A percentile compares a stretch with the other conserved stretches of the same genome.
Conservation (phyloP, 352 stramenopile genomes). For the Phytophthora sp. region DNA sequence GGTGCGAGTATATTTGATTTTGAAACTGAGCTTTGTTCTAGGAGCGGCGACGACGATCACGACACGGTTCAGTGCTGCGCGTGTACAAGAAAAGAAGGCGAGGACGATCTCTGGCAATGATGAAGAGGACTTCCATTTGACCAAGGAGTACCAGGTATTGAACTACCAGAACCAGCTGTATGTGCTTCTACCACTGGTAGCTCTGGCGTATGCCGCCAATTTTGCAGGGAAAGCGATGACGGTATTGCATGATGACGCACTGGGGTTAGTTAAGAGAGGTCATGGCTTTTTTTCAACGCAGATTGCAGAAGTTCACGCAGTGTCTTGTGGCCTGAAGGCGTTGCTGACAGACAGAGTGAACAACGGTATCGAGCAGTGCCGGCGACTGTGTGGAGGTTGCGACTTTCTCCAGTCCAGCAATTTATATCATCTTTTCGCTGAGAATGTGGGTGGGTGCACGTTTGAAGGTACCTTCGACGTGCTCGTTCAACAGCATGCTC, state of each 20-base stretch:
- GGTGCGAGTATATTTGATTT: constrained; percentile 42
- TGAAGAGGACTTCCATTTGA: constrained; percentile 29
- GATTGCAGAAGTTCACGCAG: constrained; percentile 30
- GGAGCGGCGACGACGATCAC: constrained; percentile 49
- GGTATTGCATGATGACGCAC: constrained; percentile 16
- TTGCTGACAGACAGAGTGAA: constrained; percentile 29
- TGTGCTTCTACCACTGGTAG: constrained; percentile 45
- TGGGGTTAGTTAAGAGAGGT: constrained; percentile 16
- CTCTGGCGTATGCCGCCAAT: constrained; percentile 33
- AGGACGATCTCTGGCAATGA: constrained; percentile 1
- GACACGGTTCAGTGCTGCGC: constrained; percentile 53
- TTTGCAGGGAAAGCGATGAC: constrained; percentile 27
- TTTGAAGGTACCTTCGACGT: constrained; percentile 69
- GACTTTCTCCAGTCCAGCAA: constrained; percentile 35
- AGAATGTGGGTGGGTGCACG: constrained; percentile 50
- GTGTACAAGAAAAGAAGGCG: constrained; percentile 45
- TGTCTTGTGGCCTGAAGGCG: constrained; percentile 34
- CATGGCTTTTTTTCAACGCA: constrained; percentile 7
- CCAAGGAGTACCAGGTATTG: constrained; percentile 50
- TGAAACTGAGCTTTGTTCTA: constrained; percentile 31
- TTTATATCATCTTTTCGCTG: constrained; percentile 36
- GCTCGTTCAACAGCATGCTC: constrained; percentile 58
- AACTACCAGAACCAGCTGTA: constrained; percentile 62
- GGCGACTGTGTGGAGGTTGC: constrained; percentile 26
- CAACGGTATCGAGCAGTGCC: constrained; percentile 37